phyloP scores from a whole-genome alignment of 345 rosid genomes.

The Triadica sebifera region DNA sequence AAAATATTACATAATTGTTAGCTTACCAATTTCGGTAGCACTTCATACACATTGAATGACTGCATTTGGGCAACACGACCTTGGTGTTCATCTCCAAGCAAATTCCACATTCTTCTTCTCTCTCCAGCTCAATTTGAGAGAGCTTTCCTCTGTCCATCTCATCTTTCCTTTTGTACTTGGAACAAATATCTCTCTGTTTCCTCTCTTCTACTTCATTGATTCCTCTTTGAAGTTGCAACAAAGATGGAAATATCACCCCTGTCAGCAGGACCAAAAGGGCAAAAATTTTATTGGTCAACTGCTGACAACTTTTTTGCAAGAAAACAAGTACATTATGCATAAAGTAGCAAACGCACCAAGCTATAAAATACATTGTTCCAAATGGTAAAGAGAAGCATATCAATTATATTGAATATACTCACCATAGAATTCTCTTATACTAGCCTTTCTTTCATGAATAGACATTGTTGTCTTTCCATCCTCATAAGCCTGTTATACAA shows the following conservation, averaged over 20 bases:
- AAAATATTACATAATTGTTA: background rate
- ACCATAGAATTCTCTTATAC: constrained; percentile 75
- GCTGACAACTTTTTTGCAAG: background rate
- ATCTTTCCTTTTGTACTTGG: constrained; percentile 52
- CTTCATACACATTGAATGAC: constrained; percentile 25
- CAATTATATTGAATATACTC: constrained; percentile 1
- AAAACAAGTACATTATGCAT: background rate
- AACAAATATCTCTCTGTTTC: constrained; percentile 51
- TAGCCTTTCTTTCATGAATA: constrained; percentile 80
- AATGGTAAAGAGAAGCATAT: background rate
- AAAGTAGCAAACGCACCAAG: background rate
- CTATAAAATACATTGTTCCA: background rate
- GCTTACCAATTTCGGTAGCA: constrained; percentile 25
- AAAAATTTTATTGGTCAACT: background rate
- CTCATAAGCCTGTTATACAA: constrained; percentile 50
- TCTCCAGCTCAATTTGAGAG: constrained; percentile 45
- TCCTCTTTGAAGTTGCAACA: constrained; percentile 56
- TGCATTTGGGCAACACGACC: constrained; percentile 27
- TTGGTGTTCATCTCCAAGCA: constrained; percentile 53
- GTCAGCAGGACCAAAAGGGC: background rate
- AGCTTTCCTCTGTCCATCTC: constrained; percentile 33
- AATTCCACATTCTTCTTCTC: constrained; percentile 74
- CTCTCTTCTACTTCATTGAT: constrained; percentile 59
- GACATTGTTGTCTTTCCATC: constrained; percentile 82
- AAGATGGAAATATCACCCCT: constrained; percentile 68